Percentiles rank a stretch among this genome's conserved stretches.
phyloP scores from a whole-genome alignment of 2,329 filamentous ascomycete genomes.

The Annulohypoxylon truncatum region DNA sequence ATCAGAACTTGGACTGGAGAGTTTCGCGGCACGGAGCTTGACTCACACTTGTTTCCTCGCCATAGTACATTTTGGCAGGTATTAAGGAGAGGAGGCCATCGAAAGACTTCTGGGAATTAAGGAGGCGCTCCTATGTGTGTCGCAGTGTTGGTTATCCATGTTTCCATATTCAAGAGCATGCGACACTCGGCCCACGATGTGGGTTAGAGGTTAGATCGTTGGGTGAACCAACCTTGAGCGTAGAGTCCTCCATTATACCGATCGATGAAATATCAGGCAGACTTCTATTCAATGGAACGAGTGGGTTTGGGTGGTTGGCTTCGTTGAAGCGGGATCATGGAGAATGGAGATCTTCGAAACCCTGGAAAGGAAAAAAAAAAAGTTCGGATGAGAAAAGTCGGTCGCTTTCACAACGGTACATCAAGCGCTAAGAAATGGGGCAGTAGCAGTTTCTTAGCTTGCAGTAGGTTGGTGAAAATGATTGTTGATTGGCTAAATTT shows the following conservation, averaged over 20 bases:
- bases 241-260: slow-evolving; percentile 57
- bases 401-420: slow-evolving; percentile 23
- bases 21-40: slow-evolving; percentile 14
- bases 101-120: slow-evolving; percentile 77
- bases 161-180: slow-evolving; percentile 40
- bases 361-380: slow-evolving; percentile 33
- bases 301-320: not conserved
- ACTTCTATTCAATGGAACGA: not conserved
- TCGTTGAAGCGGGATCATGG: slow-evolving; percentile 15
- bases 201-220: slow-evolving; percentile 15
- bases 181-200: slow-evolving; percentile 14
- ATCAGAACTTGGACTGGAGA: slow-evolving; percentile 25
- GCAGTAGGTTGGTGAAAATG: slow-evolving; percentile 25
- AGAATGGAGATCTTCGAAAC: slow-evolving; percentile 20
- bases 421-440: slow-evolving; percentile 19
- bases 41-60: slow-evolving; percentile 84
- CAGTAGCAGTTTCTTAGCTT: slow-evolving; percentile 24
- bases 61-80: slow-evolving; percentile 91
- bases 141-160: slow-evolving; percentile 41
- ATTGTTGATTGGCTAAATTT: slow-evolving; percentile 30
- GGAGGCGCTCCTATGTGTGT: slow-evolving; percentile 64
- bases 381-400: slow-evolving; percentile 35
- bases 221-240: slow-evolving; percentile 59
- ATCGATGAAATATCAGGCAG: not conserved
- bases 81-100: slow-evolving; percentile 89